Evolutionary conservation across 2,329 filamentous ascomycete species (phyloP).

Genomic region (Aureobasidium sp.): DNA sequence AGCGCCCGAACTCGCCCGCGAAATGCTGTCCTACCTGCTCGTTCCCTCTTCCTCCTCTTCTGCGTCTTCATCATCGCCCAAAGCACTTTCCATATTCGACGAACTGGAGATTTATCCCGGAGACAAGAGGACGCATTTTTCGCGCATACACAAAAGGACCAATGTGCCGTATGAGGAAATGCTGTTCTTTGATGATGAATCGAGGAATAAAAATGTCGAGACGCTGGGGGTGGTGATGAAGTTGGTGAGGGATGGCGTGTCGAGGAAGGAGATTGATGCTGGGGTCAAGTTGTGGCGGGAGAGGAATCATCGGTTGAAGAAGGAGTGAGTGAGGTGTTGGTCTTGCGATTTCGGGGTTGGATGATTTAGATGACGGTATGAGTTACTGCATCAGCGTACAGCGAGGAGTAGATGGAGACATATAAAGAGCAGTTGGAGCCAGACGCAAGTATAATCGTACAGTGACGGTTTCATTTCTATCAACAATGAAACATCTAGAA

Average conservation of each 20-base stretch:
- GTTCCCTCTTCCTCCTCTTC: conserved; percentile 44
- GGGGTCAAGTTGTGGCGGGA: conserved; percentile 77
- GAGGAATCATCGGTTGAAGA: conserved; percentile 48
- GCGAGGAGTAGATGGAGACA: no score
- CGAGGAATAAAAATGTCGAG: conserved; percentile 75
- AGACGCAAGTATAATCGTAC: neutral
- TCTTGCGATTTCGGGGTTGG: neutral
- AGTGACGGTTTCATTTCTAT: neutral
- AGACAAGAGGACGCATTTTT: conserved; percentile 80
- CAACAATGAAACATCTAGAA: no score
- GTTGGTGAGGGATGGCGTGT: conserved; percentile 72
- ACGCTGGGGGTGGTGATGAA: conserved; percentile 76
- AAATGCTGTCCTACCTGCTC: conserved; percentile 71
- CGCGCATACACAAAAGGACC: conserved; percentile 62
- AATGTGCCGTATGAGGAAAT: conserved; percentile 72
- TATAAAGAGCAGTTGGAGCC: neutral
- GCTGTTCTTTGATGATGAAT: conserved; percentile 94
- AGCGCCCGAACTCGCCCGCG: conserved; percentile 70
- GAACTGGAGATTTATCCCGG: conserved; percentile 61
- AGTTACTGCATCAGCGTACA: neutral
- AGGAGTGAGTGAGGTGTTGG: conserved; percentile 17
- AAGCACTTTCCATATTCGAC: conserved; percentile 48
- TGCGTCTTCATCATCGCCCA: conserved; percentile 6
- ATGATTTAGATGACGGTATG: neutral
- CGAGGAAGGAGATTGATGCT: conserved; percentile 66